A percentile compares a stretch with the other conserved stretches of the same genome.
phyloP scores from a whole-genome alignment of 78 protist genomes.

The Dictyostelium intermedium region DNA sequence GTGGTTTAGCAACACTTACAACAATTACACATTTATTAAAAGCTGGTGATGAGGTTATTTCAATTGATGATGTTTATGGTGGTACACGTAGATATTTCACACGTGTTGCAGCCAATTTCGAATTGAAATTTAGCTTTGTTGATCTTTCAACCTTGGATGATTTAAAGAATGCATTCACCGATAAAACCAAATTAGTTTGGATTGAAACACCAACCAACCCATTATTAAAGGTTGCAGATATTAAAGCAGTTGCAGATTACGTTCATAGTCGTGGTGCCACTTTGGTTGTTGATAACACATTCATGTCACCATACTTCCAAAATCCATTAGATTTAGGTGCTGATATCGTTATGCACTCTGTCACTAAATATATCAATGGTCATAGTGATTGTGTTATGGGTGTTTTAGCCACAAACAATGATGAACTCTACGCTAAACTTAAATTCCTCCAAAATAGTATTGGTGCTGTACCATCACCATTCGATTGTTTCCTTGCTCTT shows the following conservation, averaged over 20 bases:
- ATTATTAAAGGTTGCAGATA: constrained; percentile 84
- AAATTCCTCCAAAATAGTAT: constrained; percentile 84
- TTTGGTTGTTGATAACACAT: constrained; percentile 95
- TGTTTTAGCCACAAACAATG: constrained; percentile 66
- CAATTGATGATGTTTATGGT: constrained; percentile 94
- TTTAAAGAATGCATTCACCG: constrained; percentile 78
- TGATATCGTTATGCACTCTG: constrained; percentile 94
- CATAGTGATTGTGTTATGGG: constrained; percentile 95
- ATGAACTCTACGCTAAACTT: constrained; percentile 38
- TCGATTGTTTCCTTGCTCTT: constrained; percentile 92
- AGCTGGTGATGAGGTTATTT: constrained; percentile 93
- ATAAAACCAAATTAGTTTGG: constrained; percentile 89
- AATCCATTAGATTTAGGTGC: constrained; percentile 95
- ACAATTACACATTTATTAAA: constrained; percentile 74
- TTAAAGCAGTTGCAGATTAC: constrained; percentile 81
- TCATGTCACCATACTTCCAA: constrained; percentile 92
- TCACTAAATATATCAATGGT: constrained; percentile 96
- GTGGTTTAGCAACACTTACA: constrained; percentile 87
- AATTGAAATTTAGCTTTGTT: constrained; percentile 84
- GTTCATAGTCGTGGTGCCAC: constrained; percentile 85
- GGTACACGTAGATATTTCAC: constrained; percentile 88
- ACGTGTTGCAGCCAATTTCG: constrained; percentile 35
- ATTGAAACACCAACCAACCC: constrained; percentile 98
- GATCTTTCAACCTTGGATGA: constrained; percentile 83
- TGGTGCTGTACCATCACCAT: constrained; percentile 93